Evolutionary conservation across 176 grass and related monocot genomes (phyloP), one percentile per base, ranked within the genome.

Genomic region (Melocanna baccifera): DNA sequence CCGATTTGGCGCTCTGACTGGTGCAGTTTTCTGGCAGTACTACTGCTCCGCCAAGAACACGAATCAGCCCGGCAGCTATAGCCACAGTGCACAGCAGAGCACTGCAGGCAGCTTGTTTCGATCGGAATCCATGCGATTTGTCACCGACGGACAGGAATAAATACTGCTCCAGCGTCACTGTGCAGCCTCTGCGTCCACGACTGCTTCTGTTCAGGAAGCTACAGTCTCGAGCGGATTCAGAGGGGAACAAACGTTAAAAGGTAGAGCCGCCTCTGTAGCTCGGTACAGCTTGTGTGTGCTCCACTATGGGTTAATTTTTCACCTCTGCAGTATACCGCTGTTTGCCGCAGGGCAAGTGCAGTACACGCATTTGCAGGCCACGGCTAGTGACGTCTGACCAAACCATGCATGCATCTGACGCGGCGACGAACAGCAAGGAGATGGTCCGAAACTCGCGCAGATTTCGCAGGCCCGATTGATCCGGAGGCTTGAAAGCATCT

Each of bases 81-180:
- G 50, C 15, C 50, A 67, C 77, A 32, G 66, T 32, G 42, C 1
- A 1, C 46, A 26, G 4, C 46, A 67, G 9, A 15, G 42, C 28
- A 19, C n/a, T n/a, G n/a, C 22, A 40, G 59, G 63, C 63, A 67
- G 16, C 63, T 2, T n/a, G 63, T 28, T 10, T 62, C 58, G 28
- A 18, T 34, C 41, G 22, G 77, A 89, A 63, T 45, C 32, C 71
- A 63, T 81, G 82, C 88, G 62, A 9, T 89, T 26, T 74, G 83
- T 63, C 87, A 52, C 75, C n/a, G 58, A 29, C 12, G 81, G 59
- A 46, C 40, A 66, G 45, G 67, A 41, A 45, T 34, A 59, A 36
- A 65, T 1, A 19, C 1, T 34, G 29, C 14, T 68, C 29, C 78
- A 55, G 28, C 6, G 18, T 50, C 26, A 3, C 76, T 65, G 67